Percentiles rank a stretch among this genome's conserved stretches.
Conservation (phyloP, 257 asterid genomes). For the Nicotiana otophora region DNA sequence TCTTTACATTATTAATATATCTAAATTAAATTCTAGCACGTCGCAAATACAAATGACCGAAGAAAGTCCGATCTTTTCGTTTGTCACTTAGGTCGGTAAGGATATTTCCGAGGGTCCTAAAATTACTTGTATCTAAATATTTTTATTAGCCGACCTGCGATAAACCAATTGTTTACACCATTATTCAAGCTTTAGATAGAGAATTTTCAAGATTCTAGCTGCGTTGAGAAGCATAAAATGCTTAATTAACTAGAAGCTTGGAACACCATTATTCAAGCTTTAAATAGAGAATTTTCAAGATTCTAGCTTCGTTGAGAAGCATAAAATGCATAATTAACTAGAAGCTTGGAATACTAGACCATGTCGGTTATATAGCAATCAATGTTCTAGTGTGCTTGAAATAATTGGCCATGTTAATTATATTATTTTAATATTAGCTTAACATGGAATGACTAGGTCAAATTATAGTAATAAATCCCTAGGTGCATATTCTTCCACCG, state of each 20-base stretch:
- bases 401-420: neutral
- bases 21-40: too few relatives aligned
- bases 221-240: neutral
- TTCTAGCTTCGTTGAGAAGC: neutral
- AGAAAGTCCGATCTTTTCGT: neutral
- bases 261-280: neutral
- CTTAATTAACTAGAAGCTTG: neutral
- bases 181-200: neutral
- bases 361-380: neutral
- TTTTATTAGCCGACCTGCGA: neutral
- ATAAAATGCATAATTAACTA: neutral
- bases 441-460: neutral
- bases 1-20: too few relatives aligned
- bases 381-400: neutral
- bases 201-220: neutral
- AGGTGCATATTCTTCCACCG: neutral
- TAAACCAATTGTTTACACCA: neutral
- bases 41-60: neutral
- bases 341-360: neutral
- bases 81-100: neutral
- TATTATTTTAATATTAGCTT: neutral
- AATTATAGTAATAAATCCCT: neutral
- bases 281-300: neutral
- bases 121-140: neutral
- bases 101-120: neutral